These are phyloP conservation scores for Saccharomycopsis sp. DNA, from an alignment of 805 yeast genomes.

Conservation along the genomic window DNA sequence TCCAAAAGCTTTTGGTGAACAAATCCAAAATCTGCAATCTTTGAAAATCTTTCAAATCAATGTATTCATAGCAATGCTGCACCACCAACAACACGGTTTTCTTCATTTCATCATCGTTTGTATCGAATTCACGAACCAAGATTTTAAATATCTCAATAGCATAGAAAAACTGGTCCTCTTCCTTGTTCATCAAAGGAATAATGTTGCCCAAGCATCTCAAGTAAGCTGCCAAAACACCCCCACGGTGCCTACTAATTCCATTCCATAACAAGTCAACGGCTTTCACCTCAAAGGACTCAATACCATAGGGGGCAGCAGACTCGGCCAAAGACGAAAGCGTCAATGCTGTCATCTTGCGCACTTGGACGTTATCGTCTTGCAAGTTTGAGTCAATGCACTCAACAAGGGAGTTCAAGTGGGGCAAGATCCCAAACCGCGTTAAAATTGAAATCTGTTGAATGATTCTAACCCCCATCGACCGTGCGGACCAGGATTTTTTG, in stretches of 20 bases:
- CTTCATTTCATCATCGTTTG: slow-evolving; percentile 86
- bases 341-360: slow-evolving; percentile 61
- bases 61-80: slow-evolving; percentile 38
- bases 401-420: slow-evolving; percentile 59
- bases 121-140: slow-evolving; percentile 58
- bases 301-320: slow-evolving; percentile 78
- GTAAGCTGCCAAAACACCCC: slow-evolving; percentile 67
- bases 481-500: slow-evolving; percentile 68
- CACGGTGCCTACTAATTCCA: slow-evolving; percentile 70
- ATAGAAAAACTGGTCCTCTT: slow-evolving; percentile 68
- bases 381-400: slow-evolving; percentile 50
- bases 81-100: slow-evolving; percentile 61
- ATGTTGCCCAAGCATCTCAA: slow-evolving; percentile 69
- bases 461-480: slow-evolving; percentile 73
- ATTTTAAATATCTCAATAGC: slow-evolving; percentile 65
- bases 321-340: slow-evolving; percentile 73
- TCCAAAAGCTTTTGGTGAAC: slow-evolving; percentile 73
- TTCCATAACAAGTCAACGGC: slow-evolving; percentile 71
- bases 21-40: slow-evolving; percentile 45
- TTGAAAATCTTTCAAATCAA: slow-evolving; percentile 39
- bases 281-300: slow-evolving; percentile 74
- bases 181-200: slow-evolving; percentile 81
- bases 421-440: slow-evolving; percentile 65
- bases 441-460: slow-evolving; percentile 67
- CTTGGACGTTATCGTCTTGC: slow-evolving; percentile 57